Conservation (phyloP, 2,329 filamentous ascomycete genomes). For the Grosmannia clavigera region DNA sequence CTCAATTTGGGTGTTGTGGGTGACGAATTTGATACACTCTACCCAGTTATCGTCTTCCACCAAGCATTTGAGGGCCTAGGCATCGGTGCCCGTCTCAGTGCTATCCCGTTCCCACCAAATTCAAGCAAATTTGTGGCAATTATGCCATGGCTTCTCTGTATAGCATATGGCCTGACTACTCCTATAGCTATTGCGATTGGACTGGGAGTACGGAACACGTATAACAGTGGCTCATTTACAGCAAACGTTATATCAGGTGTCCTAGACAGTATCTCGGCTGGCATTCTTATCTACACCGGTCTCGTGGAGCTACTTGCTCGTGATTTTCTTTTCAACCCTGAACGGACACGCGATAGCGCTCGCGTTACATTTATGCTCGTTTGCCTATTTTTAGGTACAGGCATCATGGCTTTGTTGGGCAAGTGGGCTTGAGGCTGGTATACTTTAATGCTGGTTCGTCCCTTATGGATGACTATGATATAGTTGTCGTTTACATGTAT, state of each 20-base stretch:
- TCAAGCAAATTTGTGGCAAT: conserved; percentile 47
- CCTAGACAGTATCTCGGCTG: conserved; percentile 80
- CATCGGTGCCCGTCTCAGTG: conserved; percentile 71
- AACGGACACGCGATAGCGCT: conserved; percentile 66
- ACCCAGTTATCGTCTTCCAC: conserved; percentile 68
- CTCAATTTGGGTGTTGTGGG: conserved; percentile 58
- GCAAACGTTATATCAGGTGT: conserved; percentile 73
- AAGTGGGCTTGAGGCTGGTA: conserved; percentile 59
- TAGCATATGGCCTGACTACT: conserved; percentile 66
- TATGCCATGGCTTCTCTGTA: conserved; percentile 64
- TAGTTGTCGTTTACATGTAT: too few species aligned
- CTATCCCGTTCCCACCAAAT: conserved; percentile 48
- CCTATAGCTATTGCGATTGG: conserved; percentile 78
- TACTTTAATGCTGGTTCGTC: background rate
- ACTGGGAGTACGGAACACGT: conserved; percentile 58
- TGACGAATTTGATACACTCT: conserved; percentile 43
- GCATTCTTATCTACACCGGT: conserved; percentile 88
- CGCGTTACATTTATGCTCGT: conserved; percentile 57
- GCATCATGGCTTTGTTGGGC: conserved; percentile 69
- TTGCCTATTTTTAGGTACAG: conserved; percentile 62
- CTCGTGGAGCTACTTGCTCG: conserved; percentile 92
- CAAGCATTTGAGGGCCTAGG: conserved; percentile 93
- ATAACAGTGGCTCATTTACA: conserved; percentile 38
- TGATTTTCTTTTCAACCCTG: conserved; percentile 89
- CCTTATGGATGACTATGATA: background rate